Evolutionary conservation across 805 yeast species (phyloP).

Genomic region (Ogataea dorogensis): DNA sequence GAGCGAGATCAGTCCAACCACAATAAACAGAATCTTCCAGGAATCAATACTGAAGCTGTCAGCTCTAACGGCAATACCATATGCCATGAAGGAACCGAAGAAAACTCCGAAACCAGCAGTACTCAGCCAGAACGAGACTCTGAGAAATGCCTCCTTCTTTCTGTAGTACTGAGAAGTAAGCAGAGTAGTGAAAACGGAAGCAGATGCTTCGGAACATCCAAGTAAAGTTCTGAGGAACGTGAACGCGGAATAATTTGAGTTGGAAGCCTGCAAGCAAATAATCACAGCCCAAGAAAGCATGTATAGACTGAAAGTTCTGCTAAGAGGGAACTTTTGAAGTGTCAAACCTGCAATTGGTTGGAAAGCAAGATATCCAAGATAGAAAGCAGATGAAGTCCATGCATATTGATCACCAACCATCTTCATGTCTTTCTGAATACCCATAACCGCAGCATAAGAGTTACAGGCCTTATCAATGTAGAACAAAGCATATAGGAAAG

Average conservation of each 20-base stretch:
- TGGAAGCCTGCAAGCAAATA: constrained; percentile 45
- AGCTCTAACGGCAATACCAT: constrained; percentile 43
- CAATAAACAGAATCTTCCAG: constrained; percentile 62
- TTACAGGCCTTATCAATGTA: constrained; percentile 60
- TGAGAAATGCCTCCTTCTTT: constrained; percentile 30
- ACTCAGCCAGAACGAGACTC: constrained; percentile 34
- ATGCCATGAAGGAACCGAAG: constrained; percentile 55
- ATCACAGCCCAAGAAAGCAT: constrained; percentile 51
- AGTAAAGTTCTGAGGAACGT: constrained; percentile 45
- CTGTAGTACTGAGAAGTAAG: constrained; percentile 39
- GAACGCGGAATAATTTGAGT: constrained; percentile 44
- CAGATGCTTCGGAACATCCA: constrained; percentile 41
- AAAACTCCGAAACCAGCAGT: constrained; percentile 46
- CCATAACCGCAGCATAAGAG: constrained; percentile 57
- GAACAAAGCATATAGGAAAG: constrained; percentile 49
- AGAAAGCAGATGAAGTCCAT: constrained; percentile 35
- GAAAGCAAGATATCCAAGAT: constrained; percentile 48
- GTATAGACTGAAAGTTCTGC: constrained; percentile 45
- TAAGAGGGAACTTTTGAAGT: constrained; percentile 46
- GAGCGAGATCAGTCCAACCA: constrained; percentile 61
- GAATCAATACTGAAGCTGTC: constrained; percentile 44
- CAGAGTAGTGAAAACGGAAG: constrained; percentile 35
- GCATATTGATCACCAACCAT: constrained; percentile 44
- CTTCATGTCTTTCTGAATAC: constrained; percentile 48
- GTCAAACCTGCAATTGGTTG: constrained; percentile 50